A percentile compares a stretch with the other conserved stretches of the same genome.
phyloP scores from a whole-genome alignment of 352 stramenopile species.

The Globisporangium okanoganense region DNA sequence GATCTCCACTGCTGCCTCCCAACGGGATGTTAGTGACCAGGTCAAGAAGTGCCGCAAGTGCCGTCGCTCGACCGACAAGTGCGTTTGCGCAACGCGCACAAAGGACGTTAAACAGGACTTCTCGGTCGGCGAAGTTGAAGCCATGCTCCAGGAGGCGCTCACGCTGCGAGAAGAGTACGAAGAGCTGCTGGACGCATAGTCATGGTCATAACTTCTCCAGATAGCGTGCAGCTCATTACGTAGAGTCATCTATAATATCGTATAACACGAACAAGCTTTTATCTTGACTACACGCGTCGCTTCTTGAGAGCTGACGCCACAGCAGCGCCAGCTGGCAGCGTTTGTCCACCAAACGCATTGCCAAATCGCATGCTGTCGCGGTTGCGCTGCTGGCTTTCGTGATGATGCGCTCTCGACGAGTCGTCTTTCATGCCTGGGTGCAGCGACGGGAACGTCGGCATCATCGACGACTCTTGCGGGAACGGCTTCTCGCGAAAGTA shows the following conservation, averaged over 20 bases:
- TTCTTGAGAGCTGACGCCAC: slow-evolving; percentile 11
- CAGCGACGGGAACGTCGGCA: slow-evolving; percentile 59
- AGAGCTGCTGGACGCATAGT: slow-evolving; percentile 47
- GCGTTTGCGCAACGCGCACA: slow-evolving; percentile 37
- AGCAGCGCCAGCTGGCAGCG: background rate
- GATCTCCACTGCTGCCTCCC: slow-evolving; percentile 10
- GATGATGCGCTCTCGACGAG: background rate
- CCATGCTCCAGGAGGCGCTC: slow-evolving; percentile 72
- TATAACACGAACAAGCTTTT: background rate
- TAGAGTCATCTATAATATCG: background rate
- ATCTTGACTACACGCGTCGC: slow-evolving; percentile 7
- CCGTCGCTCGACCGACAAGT: slow-evolving; percentile 54
- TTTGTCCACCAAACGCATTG: slow-evolving; percentile 6
- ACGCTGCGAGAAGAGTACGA: slow-evolving; percentile 66
- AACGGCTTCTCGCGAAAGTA: slow-evolving; percentile 70
- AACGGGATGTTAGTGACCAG: slow-evolving; percentile 11
- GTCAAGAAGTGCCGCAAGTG: slow-evolving; percentile 70
- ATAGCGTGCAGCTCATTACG: background rate
- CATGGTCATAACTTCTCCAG: background rate
- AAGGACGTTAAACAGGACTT: slow-evolving; percentile 28
- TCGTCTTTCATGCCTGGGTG: slow-evolving; percentile 36
- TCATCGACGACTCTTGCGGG: slow-evolving; percentile 53
- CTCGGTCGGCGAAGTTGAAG: slow-evolving; percentile 46
- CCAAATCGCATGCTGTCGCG: slow-evolving; percentile 15
- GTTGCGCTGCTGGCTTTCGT: slow-evolving; percentile 1